phyloP scores from a whole-genome alignment of 1,284 basidiomycete species.

The Trametes sp. region DNA sequence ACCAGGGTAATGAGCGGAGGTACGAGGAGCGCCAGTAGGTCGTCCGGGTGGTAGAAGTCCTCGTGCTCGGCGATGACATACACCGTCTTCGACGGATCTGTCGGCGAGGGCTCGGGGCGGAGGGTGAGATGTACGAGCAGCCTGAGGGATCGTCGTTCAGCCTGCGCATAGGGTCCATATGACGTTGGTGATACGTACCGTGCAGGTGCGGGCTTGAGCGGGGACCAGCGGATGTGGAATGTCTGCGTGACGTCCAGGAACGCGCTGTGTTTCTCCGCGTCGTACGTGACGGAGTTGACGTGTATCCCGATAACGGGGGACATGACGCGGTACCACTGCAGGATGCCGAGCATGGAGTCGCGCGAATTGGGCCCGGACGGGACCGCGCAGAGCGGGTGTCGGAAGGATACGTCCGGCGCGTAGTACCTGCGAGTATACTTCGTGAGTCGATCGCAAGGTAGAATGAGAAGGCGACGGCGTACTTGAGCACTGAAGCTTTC shows the following conservation, averaged over 20 bases:
- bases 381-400: slow-evolving; percentile 61
- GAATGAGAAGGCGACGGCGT: neutral
- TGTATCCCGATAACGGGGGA: slow-evolving; percentile 54
- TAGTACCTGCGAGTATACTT: slow-evolving; percentile 47
- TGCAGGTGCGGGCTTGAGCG: slow-evolving; percentile 53
- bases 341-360: slow-evolving; percentile 58
- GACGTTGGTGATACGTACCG: slow-evolving; percentile 45
- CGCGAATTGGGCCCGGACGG: slow-evolving; percentile 53
- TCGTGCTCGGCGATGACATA: slow-evolving; percentile 64
- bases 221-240: slow-evolving; percentile 61
- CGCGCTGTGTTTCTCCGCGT: slow-evolving; percentile 46
- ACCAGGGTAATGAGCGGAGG: slow-evolving; percentile 57
- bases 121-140: slow-evolving; percentile 55
- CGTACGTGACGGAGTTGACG: slow-evolving; percentile 55
- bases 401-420: slow-evolving; percentile 57
- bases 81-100: slow-evolving; percentile 37
- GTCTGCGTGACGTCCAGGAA: slow-evolving; percentile 57
- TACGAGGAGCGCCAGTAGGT: slow-evolving; percentile 55
- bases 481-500: slow-evolving; percentile 51
- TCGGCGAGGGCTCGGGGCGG: slow-evolving; percentile 40
- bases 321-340: slow-evolving; percentile 70
- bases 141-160: neutral
- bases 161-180: neutral
- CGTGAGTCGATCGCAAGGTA: neutral
- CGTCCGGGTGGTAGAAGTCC: slow-evolving; percentile 69